Conservation (phyloP, 805 yeast species). For the Hyphopichia homilentoma region DNA sequence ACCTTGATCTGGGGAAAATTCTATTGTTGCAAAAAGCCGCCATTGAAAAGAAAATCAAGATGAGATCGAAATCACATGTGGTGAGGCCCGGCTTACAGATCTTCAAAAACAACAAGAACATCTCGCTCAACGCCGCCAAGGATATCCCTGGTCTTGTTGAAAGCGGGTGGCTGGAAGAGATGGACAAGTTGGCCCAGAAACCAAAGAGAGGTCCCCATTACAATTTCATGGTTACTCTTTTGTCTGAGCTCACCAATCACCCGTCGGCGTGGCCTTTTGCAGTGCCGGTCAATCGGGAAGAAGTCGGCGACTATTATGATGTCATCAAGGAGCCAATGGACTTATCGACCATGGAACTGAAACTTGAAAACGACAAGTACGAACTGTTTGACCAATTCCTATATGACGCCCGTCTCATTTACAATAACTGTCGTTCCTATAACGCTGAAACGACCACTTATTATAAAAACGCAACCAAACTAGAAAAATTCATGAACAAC, state of each 20-base stretch:
- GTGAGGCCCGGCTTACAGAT: constrained; percentile 77
- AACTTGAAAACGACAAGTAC: constrained; percentile 87
- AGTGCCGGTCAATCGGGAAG: constrained; percentile 87
- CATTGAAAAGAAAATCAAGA: constrained; percentile 75
- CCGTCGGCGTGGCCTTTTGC: constrained; percentile 98
- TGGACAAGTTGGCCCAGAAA: constrained; percentile 93
- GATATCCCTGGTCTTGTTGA: constrained; percentile 86
- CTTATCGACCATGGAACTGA: constrained; percentile 89
- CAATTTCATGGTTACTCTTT: constrained; percentile 84
- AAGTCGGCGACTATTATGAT: constrained; percentile 94
- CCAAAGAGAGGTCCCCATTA: constrained; percentile 95
- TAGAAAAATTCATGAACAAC: constrained; percentile 81
- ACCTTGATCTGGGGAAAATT: constrained; percentile 84
- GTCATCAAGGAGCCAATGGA: constrained; percentile 99
- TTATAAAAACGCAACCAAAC: constrained; percentile 88
- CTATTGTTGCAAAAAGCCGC: constrained; percentile 89
- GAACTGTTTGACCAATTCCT: constrained; percentile 87
- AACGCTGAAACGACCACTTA: constrained; percentile 94
- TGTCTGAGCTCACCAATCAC: constrained; percentile 87
- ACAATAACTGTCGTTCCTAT: constrained; percentile 87
- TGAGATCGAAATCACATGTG: constrained; percentile 72
- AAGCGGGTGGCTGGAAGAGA: constrained; percentile 97
- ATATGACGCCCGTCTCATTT: constrained; percentile 81
- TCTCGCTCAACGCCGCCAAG: constrained; percentile 62
- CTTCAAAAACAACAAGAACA: constrained; percentile 52